Evolutionary conservation across 1,139 yeast genomes (phyloP), one percentile per base, ranked within the genome.

Genomic region (Protomyces lactucae-debilis): DNA sequence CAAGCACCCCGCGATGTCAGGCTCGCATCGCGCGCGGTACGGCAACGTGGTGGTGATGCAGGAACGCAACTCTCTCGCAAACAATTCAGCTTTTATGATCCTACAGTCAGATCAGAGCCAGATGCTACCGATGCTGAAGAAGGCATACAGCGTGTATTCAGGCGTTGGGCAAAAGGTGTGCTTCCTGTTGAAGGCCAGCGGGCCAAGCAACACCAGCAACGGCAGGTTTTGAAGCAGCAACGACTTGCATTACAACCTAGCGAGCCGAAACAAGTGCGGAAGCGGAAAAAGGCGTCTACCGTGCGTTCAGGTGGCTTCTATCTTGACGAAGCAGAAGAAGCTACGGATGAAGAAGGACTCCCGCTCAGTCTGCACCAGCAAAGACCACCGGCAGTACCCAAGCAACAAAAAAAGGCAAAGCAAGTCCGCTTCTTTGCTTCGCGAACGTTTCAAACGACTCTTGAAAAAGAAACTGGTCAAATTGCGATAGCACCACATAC

Each of bases 391-490:
- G 14, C 28, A 46, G 23, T 21, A 12, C 18, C 10, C 14, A n/a
- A 28, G 9, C 16, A 14, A 3, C 35, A 14, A 10, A 51, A 21
- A 51, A 16, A 12, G 8, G 16, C 21, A 9, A 14, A 16, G 18
- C 37, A 51, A 12, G 9, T n/a, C 3, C 37, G 39, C 12, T 25
- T 35, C 28, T 21, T 36, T 18, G 35, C 37, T 14, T 35, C 43
- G 16, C 40, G 43, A 18, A 55, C 60, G 9, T 54, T 37, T 39
- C 36, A 25, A 12, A 35, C 37, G n/a, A 40, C 35, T 28, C 57
- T 59, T 18, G 57, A 59, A 52, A 57, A 59, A 18, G 63, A 52
- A 25, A 59, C 40, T 16, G 63, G 53, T 16, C 57, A 43, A 5
- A 21, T 28, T 45, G 53, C 52, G 16, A 3, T 16, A 12, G 6